Conservation (phyloP, 306 rosid genomes). For the Begonia masoniana region DNA sequence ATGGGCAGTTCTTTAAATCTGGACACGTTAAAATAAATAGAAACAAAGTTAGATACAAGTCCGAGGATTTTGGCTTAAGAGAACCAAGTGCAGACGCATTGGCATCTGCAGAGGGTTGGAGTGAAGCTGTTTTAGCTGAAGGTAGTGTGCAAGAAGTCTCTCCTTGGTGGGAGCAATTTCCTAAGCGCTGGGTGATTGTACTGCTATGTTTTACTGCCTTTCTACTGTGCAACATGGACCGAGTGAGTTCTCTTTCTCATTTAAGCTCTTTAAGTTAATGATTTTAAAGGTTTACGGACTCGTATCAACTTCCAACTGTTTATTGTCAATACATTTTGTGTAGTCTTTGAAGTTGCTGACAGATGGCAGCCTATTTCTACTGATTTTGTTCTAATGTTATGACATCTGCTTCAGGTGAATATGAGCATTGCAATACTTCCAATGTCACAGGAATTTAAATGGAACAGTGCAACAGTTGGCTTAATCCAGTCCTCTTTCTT, state of each 20-base stretch:
- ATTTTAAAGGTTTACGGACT: not conserved
- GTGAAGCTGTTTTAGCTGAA: constrained; percentile 55
- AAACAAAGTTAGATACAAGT: constrained; percentile 44
- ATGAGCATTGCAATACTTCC: constrained; percentile 99
- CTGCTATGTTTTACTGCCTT: constrained; percentile 80
- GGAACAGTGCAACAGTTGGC: constrained; percentile 95
- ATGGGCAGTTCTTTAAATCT: constrained; percentile 18
- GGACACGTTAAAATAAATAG: constrained; percentile 28
- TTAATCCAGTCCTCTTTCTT: constrained; percentile 91
- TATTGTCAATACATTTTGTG: not conserved
- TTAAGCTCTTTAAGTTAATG: not conserved
- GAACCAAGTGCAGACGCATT: constrained; percentile 36
- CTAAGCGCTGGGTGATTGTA: constrained; percentile 92
- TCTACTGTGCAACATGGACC: constrained; percentile 92
- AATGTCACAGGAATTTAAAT: constrained; percentile 79
- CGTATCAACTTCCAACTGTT: not conserved
- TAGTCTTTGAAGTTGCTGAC: not conserved
- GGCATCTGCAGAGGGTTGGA: constrained; percentile 41
- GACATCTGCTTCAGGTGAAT: constrained; percentile 44
- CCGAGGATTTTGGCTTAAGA: constrained; percentile 48
- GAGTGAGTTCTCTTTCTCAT: constrained; percentile 43
- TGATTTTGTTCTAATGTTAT: constrained; percentile 10
- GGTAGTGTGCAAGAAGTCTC: constrained; percentile 30
- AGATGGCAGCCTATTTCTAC: not conserved
- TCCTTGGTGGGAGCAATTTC: constrained; percentile 66